phyloP scores from a whole-genome alignment of 208 protist species.

The Eutreptiella sp. region DNA sequence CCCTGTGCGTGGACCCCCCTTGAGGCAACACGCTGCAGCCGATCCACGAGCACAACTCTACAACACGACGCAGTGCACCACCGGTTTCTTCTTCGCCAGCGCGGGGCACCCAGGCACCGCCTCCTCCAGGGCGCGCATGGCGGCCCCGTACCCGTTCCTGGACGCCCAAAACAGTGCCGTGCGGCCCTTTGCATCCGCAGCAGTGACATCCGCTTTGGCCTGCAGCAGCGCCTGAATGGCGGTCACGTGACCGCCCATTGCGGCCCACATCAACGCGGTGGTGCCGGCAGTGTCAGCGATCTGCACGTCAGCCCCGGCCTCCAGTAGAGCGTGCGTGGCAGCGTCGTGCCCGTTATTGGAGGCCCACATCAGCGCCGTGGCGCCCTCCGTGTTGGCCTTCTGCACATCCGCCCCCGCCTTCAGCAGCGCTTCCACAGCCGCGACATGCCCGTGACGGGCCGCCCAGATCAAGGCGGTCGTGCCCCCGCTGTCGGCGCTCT shows the following conservation, averaged over 20 bases:
- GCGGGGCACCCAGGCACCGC: too few relatives aligned
- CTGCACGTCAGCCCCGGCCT: neutral
- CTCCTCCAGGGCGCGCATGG: neutral
- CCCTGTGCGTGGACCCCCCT: too few relatives aligned
- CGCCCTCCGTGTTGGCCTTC: neutral
- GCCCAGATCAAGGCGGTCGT: neutral
- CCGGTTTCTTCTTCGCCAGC: too few relatives aligned
- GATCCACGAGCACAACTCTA: too few relatives aligned
- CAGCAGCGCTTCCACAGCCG: neutral
- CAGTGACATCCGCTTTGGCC: neutral
- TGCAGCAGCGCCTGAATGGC: neutral
- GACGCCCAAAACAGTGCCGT: constrained; percentile 2
- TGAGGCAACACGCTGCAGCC: too few relatives aligned
- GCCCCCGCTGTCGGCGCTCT: too few relatives aligned
- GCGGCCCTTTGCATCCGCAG: too few relatives aligned
- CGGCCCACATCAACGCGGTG: constrained; percentile 1
- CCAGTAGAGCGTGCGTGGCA: neutral
- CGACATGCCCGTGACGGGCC: neutral
- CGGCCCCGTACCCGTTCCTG: neutral
- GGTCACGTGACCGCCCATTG: neutral
- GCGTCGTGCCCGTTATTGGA: neutral
- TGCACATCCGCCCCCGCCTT: neutral
- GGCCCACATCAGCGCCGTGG: constrained; percentile 6
- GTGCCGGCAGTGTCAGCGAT: neutral
- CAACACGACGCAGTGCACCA: too few relatives aligned